Percentiles rank a stretch among this genome's conserved stretches.
These are phyloP conservation scores for Calophaca sinica DNA, from an alignment of 306 rosid species.

Conservation along the genomic window DNA sequence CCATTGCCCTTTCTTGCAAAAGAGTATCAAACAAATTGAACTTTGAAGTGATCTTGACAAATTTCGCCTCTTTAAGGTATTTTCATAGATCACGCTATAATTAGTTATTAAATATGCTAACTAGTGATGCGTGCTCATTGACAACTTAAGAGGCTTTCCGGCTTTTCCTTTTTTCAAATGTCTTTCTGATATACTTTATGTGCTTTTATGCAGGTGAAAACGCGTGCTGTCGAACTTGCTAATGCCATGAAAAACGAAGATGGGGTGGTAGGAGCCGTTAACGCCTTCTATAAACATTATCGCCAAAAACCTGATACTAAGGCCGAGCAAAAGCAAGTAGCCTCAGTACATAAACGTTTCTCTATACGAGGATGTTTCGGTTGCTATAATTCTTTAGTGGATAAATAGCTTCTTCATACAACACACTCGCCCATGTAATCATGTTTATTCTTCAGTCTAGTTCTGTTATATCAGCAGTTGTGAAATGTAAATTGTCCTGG, in stretches of 20 bases:
- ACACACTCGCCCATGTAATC: neutral
- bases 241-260: conserved; percentile 82
- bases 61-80: neutral
- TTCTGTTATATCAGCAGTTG: conserved; percentile 29
- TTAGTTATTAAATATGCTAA: neutral
- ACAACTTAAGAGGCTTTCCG: neutral
- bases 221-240: conserved; percentile 68
- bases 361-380: conserved; percentile 62
- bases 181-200: conserved; percentile 9
- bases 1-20: neutral
- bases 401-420: conserved; percentile 15
- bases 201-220: conserved; percentile 69
- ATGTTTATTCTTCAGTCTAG: conserved; percentile 25
- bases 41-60: conserved; percentile 8
- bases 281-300: conserved; percentile 81
- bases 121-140: conserved; percentile 27
- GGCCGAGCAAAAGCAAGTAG: conserved; percentile 5
- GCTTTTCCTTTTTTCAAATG: neutral
- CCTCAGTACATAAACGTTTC: conserved; percentile 16
- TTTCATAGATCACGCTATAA: neutral
- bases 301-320: conserved; percentile 1
- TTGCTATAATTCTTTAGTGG: conserved; percentile 32
- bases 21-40: conserved; percentile 22
- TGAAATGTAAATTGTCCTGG: conserved; percentile 39
- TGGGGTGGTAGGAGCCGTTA: conserved; percentile 82